Conservation (phyloP, 2,329 filamentous ascomycete genomes). For the Aspergillus sp. region DNA sequence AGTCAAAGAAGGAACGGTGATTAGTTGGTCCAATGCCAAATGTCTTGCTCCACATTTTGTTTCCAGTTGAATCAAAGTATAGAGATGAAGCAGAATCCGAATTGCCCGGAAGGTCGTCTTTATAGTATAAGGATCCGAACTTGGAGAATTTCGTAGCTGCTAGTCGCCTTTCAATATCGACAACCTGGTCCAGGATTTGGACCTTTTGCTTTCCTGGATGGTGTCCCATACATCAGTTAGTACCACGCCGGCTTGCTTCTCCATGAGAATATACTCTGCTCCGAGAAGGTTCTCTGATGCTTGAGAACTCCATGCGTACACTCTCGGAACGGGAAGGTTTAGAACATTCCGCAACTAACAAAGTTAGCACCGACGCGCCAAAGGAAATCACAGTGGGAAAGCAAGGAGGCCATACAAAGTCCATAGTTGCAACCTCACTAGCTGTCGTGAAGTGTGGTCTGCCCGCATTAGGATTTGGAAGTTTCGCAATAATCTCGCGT, state of each 20-base stretch:
- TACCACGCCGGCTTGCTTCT: slow-evolving; percentile 15
- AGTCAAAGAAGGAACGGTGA: slow-evolving; percentile 17
- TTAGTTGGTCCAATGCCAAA: slow-evolving; percentile 18
- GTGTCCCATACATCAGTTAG: slow-evolving; percentile 15
- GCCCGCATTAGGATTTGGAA: slow-evolving; percentile 24
- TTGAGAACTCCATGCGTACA: slow-evolving; percentile 28
- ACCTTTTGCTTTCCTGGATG: slow-evolving; percentile 16
- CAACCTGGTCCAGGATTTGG: slow-evolving; percentile 12
- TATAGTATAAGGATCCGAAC: slow-evolving; percentile 16
- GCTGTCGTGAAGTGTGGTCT: slow-evolving; percentile 21
- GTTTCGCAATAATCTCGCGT: slow-evolving; percentile 21
- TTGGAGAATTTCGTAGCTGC: slow-evolving; percentile 14
- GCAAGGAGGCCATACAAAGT: slow-evolving; percentile 14
- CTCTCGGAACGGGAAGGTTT: slow-evolving; percentile 25
- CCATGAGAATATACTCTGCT: slow-evolving; percentile 37
- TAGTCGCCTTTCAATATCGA: slow-evolving; percentile 13
- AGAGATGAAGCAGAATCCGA: slow-evolving; percentile 2
- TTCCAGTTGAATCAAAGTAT: slow-evolving; percentile 8
- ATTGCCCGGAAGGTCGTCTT: slow-evolving; percentile 9
- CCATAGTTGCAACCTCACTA: slow-evolving; percentile 24
- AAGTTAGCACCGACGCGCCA: slow-evolving; percentile 4
- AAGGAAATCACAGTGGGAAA: slow-evolving; percentile 1
- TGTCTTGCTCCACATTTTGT: slow-evolving; percentile 8
- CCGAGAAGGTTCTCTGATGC: slow-evolving; percentile 27
- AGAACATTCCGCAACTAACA: slow-evolving; percentile 12